Evolutionary conservation across 495 filamentous ascomycete species (phyloP), one percentile per base, ranked within the genome.

Genomic region (Aspergillus leporis): DNA sequence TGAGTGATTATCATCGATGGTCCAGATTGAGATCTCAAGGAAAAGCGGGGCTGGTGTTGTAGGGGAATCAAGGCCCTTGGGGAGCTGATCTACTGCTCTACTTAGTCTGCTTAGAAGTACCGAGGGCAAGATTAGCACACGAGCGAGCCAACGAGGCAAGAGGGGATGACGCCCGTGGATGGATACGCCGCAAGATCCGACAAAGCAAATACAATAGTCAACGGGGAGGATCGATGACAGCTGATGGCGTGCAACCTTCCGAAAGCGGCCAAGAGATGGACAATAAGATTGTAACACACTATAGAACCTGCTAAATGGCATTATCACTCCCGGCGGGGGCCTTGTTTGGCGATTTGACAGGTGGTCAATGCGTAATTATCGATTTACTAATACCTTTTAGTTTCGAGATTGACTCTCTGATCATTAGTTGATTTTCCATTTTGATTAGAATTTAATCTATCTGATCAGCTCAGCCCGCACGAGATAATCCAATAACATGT

Each of bases 211-310:
- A 47, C 21, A 55, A 23, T 22, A 28, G 21, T 38, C 38, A 23
- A 18, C 25, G 10, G 40, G 47, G 9, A 36, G 41, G 53, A 47
- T 51, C 14, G 45, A 46, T 61, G 59, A 61, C 53, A 56, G 53
- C 59, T 43, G 53, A 52, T 55, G 48, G 53, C 34, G 45, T 56
- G 53, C 53, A 52, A 56, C 36, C 36, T 55, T 60, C 58, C 58
- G 8, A 34, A 60, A 21, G 21, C 19, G 46, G 45, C 28, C n/a
- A 31, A 18, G 28, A 47, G 56, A 34, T 19, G 13, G 51, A 58
- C 48, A 53, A 59, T 54, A 19, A 22, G 50, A 59, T 53, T 59
- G 49, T 53, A 36, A 3, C 19, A 14, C 5, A 5, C 16, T n/a
- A 18, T n/a, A n/a, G 25, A 6, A 28, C 25, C 25, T 28, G 16